Conservation (phyloP, 2,329 filamentous ascomycete genomes). For the Xylariales sp. region DNA sequence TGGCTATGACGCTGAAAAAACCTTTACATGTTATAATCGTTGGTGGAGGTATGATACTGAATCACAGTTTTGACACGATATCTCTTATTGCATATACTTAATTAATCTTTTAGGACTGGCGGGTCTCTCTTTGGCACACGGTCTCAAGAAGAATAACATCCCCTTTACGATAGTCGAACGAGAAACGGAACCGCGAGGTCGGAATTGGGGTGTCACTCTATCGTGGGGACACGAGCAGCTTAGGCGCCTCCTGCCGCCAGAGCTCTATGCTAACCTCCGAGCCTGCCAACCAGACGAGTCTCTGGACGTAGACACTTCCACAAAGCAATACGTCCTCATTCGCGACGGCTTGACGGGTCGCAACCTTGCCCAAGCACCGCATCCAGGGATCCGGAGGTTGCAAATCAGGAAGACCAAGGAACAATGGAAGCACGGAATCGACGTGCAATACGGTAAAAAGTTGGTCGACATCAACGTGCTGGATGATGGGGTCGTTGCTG, state of each 20-base stretch:
- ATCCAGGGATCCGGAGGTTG: constrained; percentile 2
- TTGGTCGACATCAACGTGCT: constrained; percentile 3
- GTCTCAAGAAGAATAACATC: background rate
- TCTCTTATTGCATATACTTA: background rate
- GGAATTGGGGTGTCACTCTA: constrained; percentile 3
- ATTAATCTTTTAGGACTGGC: background rate
- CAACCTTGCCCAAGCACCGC: background rate
- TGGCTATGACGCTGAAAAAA: too few relatives aligned
- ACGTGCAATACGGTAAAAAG: constrained; percentile 10
- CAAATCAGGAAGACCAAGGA: constrained; percentile 3
- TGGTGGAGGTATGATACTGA: background rate
- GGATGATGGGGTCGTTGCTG: constrained; percentile 2
- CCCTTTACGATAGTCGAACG: background rate
- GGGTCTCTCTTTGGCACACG: background rate
- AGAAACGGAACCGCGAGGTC: background rate
- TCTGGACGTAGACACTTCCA: background rate
- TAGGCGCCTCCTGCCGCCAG: background rate
- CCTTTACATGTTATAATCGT: constrained; percentile 2
- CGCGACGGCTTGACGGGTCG: background rate
- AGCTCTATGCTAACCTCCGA: background rate
- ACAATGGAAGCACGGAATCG: background rate
- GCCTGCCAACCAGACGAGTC: constrained; percentile 3
- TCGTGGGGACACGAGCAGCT: constrained; percentile 1
- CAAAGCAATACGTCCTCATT: background rate
- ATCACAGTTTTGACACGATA: too few relatives aligned